These are phyloP conservation scores for Acanthamoeba divionensis DNA, from an alignment of 208 protist genomes.

Conservation along the genomic window DNA sequence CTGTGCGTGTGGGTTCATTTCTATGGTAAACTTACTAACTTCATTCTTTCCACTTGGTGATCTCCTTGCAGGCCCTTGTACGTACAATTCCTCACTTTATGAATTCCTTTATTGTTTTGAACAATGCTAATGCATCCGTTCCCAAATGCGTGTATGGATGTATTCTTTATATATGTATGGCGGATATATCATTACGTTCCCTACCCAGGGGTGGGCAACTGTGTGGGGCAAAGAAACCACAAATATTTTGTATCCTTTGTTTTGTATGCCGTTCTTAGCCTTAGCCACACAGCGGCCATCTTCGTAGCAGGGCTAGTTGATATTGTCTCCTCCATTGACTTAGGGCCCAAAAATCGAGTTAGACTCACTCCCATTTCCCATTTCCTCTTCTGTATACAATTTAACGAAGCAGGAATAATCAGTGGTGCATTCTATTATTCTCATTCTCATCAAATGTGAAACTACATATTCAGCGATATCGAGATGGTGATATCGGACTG, in stretches of 20 bases:
- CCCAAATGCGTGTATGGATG: neutral
- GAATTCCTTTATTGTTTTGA: neutral
- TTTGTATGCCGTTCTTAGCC: neutral
- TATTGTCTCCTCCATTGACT: neutral
- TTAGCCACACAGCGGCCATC: neutral
- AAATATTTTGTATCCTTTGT: neutral
- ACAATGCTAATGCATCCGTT: neutral
- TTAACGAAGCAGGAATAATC: no score
- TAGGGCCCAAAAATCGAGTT: neutral
- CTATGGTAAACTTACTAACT: neutral
- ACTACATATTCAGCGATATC: neutral
- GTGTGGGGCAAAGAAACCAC: constrained; percentile 17
- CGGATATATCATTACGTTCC: neutral
- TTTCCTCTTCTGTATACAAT: neutral
- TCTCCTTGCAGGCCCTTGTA: neutral
- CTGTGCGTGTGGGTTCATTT: neutral
- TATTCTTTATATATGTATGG: neutral
- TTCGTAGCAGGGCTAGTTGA: neutral
- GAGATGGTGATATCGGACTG: neutral
- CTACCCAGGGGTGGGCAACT: constrained; percentile 40
- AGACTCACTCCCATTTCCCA: neutral
- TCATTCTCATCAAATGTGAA: neutral
- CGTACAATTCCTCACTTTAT: neutral
- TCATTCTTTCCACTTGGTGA: neutral
- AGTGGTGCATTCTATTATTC: neutral